phyloP scores from a whole-genome alignment of 495 filamentous ascomycete genomes.

The Sabuloglossum arenarium region DNA sequence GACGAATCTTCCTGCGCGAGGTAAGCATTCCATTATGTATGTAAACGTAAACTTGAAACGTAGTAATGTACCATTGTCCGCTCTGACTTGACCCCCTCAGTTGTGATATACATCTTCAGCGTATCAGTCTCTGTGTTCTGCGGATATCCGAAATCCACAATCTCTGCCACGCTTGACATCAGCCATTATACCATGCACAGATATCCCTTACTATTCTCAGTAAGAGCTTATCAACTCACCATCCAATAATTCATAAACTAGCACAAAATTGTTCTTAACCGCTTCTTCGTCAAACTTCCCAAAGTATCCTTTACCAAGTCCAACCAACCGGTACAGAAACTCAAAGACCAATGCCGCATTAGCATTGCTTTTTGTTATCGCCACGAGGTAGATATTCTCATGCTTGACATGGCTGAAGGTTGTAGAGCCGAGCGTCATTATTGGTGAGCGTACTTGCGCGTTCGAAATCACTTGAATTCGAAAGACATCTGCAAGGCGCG shows the following conservation, averaged over 20 bases:
- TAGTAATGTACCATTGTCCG: slow-evolving; percentile 37
- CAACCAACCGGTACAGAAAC: slow-evolving; percentile 83
- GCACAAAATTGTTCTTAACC: slow-evolving; percentile 98
- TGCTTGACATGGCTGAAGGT: slow-evolving; percentile 99
- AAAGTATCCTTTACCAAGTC: slow-evolving; percentile 88
- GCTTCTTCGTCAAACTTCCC: slow-evolving; percentile 99
- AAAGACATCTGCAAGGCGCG: slow-evolving; percentile 93
- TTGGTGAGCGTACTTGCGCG: slow-evolving; percentile 89
- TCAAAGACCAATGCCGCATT: slow-evolving; percentile 98
- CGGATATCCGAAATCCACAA: slow-evolving; percentile 97
- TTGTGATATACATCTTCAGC: slow-evolving; percentile 99
- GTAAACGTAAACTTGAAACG: slow-evolving; percentile 3
- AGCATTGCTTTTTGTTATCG: slow-evolving; percentile 97
- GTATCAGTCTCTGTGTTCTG: slow-evolving; percentile 99
- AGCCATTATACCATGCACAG: neutral
- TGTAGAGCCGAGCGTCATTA: slow-evolving; percentile 90
- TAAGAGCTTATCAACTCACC: slow-evolving; percentile 28
- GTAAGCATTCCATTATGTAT: neutral
- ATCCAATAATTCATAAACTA: slow-evolving; percentile 95
- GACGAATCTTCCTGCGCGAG: slow-evolving; percentile 52
- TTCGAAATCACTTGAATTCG: slow-evolving; percentile 99
- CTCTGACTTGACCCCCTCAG: slow-evolving; percentile 94
- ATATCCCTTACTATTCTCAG: neutral
- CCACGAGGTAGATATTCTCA: slow-evolving; percentile 97
- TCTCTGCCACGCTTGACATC: slow-evolving; percentile 35